Conservation (phyloP, 2,329 filamentous ascomycete species). For the Hirsutella rhossiliensis region DNA sequence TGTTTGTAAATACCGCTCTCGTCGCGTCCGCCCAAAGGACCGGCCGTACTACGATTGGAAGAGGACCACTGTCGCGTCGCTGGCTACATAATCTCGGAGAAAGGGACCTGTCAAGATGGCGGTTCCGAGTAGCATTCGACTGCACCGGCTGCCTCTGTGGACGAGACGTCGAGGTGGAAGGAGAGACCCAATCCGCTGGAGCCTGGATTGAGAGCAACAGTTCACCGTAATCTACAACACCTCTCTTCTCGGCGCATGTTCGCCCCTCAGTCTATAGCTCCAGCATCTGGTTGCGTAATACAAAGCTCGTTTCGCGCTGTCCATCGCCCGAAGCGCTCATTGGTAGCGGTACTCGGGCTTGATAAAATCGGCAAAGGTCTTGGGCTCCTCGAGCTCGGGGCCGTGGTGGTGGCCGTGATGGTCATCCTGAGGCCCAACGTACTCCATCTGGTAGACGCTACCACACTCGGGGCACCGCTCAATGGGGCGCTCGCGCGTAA, state of each 20-base stretch:
- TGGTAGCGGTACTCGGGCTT: conserved; percentile 85
- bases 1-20: too few relatives aligned
- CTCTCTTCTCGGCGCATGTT: conserved; percentile 8
- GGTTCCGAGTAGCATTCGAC: too few relatives aligned
- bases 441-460: conserved; percentile 95
- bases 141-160: too few relatives aligned
- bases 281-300: conserved; percentile 7
- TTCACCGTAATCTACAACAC: conserved; percentile 30
- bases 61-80: too few relatives aligned
- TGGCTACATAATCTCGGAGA: too few relatives aligned
- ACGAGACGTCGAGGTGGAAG: too few relatives aligned
- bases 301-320: conserved; percentile 2
- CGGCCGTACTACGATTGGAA: too few relatives aligned
- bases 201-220: conserved; percentile 12
- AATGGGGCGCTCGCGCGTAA: conserved; percentile 78
- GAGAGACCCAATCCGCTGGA: too few relatives aligned
- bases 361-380: conserved; percentile 94
- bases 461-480: conserved; percentile 97
- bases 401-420: conserved; percentile 46
- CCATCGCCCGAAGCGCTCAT: conserved; percentile 13
- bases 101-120: too few relatives aligned
- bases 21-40: too few relatives aligned
- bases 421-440: conserved; percentile 73
- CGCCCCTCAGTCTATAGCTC: conserved; percentile 6
- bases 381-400: conserved; percentile 68